Percentiles rank a stretch among this genome's conserved stretches.
Conservation (phyloP, 768 basidiomycete species). For the Chalciporus chontae region DNA sequence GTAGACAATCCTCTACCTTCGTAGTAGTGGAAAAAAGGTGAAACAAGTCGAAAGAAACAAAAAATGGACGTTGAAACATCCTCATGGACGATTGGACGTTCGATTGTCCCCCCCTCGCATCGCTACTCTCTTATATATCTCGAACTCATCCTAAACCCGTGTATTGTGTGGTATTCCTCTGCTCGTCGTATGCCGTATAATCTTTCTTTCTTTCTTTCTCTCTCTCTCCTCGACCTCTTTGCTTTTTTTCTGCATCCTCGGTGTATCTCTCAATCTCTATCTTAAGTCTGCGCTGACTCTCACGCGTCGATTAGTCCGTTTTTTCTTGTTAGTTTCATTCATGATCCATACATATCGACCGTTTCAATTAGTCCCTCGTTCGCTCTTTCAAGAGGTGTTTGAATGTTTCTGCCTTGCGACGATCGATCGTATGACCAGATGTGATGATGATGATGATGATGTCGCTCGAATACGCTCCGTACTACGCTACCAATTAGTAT, state of each 20-base stretch:
- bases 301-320: too few relatives aligned
- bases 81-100: neutral
- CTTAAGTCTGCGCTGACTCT: too few relatives aligned
- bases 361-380: too few relatives aligned
- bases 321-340: too few relatives aligned
- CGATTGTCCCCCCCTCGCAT: neutral
- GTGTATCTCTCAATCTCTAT: neutral
- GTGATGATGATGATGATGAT: too few relatives aligned
- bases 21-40: neutral
- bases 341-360: too few relatives aligned
- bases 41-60: too few relatives aligned
- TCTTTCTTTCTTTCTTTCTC: neutral
- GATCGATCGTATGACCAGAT: too few relatives aligned
- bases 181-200: neutral
- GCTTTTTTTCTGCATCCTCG: neutral
- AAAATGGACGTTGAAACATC: neutral
- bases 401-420: neutral
- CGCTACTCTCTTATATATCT: neutral
- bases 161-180: neutral
- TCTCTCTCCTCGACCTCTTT: too few relatives aligned
- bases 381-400: too few relatives aligned
- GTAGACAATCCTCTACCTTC: slow-evolving; percentile 6
- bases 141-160: neutral
- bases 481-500: neutral
- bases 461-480: too few relatives aligned